A percentile compares a stretch with the other conserved stretches of the same genome.
Conservation (phyloP, 164 flowering plant species). For the Protea cynaroides region DNA sequence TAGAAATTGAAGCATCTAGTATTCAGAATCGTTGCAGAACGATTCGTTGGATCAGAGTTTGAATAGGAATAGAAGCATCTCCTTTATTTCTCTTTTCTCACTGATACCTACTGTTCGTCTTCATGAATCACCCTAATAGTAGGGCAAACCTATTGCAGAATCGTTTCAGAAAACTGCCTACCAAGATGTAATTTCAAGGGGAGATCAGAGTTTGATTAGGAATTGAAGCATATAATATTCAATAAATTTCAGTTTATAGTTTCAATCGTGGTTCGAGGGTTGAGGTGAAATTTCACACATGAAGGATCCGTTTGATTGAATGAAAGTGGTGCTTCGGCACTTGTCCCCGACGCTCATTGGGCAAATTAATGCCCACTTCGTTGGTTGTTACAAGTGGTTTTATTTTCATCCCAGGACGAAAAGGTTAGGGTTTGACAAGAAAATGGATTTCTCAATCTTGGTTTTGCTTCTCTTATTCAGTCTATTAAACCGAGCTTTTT, state of each 20-base stretch:
- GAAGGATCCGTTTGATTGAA: constrained; percentile 56
- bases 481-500: too few species aligned
- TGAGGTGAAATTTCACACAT: too few species aligned
- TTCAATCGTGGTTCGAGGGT: not conserved
- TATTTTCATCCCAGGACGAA: constrained; percentile 60
- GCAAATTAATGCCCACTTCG: constrained; percentile 57
- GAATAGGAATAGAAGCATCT: too few species aligned
- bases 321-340: constrained; percentile 86
- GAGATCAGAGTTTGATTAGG: too few species aligned
- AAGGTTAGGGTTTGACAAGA: constrained; percentile 50
- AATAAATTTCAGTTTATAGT: not conserved
- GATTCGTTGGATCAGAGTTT: too few species aligned
- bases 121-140: too few species aligned
- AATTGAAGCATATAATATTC: not conserved
- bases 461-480: too few species aligned
- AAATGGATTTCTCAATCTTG: too few species aligned
- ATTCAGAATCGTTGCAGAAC: too few species aligned
- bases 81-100: too few species aligned
- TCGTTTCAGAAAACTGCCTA: not conserved
- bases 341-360: constrained; percentile 69
- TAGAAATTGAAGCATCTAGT: not conserved
- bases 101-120: too few species aligned
- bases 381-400: constrained; percentile 63
- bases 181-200: not conserved
- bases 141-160: not conserved